Conservation (phyloP, 345 rosid species). For the Sonneratia alba region DNA sequence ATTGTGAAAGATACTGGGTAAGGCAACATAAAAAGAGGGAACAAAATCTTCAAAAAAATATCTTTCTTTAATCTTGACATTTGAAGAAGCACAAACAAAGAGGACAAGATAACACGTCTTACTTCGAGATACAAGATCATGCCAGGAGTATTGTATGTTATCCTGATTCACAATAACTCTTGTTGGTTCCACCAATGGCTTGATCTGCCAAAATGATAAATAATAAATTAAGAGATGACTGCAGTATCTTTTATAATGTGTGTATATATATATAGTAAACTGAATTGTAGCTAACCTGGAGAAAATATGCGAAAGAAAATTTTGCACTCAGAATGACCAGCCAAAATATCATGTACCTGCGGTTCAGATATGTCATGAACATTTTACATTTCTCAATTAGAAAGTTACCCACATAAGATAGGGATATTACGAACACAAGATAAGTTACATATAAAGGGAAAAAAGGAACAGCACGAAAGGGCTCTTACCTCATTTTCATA, state of each 20-base stretch:
- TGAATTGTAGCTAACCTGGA: conserved; percentile 42
- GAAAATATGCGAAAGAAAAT: conserved; percentile 88
- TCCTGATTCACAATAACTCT: conserved; percentile 37
- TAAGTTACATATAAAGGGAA: too few species aligned
- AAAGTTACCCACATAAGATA: not conserved
- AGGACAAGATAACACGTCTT: conserved; percentile 12
- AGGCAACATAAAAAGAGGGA: not conserved
- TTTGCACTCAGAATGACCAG: conserved; percentile 64
- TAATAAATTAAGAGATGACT: not conserved
- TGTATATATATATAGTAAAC: not conserved
- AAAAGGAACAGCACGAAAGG: not conserved
- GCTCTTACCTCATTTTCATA: not conserved
- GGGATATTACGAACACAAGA: not conserved
- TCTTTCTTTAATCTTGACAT: not conserved
- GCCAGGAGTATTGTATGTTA: conserved; percentile 74
- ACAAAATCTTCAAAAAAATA: too few species aligned
- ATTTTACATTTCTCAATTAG: not conserved
- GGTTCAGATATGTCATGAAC: not conserved
- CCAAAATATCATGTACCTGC: conserved; percentile 95
- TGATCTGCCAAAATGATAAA: conserved; percentile 44
- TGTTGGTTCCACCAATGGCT: conserved; percentile 82
- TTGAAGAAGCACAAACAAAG: not conserved
- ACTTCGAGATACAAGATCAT: conserved; percentile 87
- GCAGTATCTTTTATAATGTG: not conserved
- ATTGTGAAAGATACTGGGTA: not conserved